Conservation (phyloP, 106 monocot species). For the Platanthera guangdongensis region DNA sequence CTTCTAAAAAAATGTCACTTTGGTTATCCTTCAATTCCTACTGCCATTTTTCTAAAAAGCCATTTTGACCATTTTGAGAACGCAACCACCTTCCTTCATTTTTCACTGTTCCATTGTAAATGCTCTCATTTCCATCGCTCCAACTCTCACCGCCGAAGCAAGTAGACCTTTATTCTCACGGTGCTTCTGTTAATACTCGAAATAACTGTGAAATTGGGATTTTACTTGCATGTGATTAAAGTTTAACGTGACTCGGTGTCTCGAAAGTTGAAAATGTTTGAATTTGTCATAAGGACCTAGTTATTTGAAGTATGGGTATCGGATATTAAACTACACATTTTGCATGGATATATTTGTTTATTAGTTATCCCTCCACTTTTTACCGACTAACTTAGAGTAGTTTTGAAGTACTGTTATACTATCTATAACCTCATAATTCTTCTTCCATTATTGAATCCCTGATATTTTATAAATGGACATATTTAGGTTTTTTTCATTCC, state of each 20-base stretch:
- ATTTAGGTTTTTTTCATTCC: background rate
- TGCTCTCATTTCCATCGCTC: too few species aligned
- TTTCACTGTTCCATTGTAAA: too few species aligned
- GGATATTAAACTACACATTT: background rate
- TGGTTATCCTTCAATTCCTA: too few species aligned
- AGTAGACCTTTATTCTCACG: too few species aligned
- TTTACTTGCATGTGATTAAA: background rate
- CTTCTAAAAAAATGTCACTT: too few species aligned
- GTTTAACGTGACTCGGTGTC: background rate
- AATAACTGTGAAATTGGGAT: background rate
- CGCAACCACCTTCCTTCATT: too few species aligned
- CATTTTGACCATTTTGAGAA: too few species aligned
- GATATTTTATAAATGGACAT: background rate
- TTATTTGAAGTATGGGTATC: background rate
- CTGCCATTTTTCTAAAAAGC: too few species aligned
- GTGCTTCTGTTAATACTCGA: background rate
- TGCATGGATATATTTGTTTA: background rate
- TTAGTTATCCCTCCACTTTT: background rate
- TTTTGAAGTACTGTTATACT: background rate
- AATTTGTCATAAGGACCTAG: background rate
- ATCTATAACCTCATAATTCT: background rate
- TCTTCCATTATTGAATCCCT: background rate
- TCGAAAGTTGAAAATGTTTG: too few species aligned
- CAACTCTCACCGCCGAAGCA: too few species aligned
- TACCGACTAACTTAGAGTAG: background rate